phyloP scores from a whole-genome alignment of 2,329 filamentous ascomycete species.

The Xylariales sp. region DNA sequence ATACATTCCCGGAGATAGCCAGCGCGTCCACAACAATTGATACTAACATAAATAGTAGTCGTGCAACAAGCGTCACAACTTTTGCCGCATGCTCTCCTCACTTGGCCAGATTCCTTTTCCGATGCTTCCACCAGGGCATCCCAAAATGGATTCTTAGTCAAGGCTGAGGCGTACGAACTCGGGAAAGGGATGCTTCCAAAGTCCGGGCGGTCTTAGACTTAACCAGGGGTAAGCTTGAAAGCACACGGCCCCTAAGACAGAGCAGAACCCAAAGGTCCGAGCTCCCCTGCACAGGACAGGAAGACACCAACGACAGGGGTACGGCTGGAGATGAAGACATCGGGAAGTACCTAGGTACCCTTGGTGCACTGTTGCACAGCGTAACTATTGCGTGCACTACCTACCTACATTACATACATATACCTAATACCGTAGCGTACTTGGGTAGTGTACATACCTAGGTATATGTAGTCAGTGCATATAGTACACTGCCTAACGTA shows the following conservation, averaged over 20 bases:
- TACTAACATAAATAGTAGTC: background rate
- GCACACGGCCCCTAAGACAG: conserved; percentile 6
- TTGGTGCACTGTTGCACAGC: conserved; percentile 2
- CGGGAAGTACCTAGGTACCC: conserved; percentile 2
- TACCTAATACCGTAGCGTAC: too few relatives aligned
- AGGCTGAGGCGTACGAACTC: conserved; percentile 2
- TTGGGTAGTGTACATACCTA: too few relatives aligned
- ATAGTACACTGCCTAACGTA: background rate
- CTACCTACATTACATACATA: too few relatives aligned
- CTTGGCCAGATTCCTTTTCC: background rate
- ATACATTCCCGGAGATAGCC: background rate
- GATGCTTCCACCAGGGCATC: background rate
- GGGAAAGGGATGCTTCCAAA: conserved; percentile 1
- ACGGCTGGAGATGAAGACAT: background rate
- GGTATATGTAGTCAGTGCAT: too few relatives aligned
- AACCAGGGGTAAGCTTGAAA: conserved; percentile 26
- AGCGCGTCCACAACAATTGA: background rate
- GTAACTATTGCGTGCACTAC: background rate
- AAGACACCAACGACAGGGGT: conserved; percentile 5
- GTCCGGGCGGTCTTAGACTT: conserved; percentile 9
- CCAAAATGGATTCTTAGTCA: conserved; percentile 3
- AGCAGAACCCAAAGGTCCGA: conserved; percentile 23
- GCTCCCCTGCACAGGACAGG: conserved; percentile 11
- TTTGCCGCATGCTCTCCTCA: background rate
- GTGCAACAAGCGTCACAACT: background rate